Base-by-base conservation (phyloP, 345 rosid genomes). In the Physaria fendleri region DNA sequence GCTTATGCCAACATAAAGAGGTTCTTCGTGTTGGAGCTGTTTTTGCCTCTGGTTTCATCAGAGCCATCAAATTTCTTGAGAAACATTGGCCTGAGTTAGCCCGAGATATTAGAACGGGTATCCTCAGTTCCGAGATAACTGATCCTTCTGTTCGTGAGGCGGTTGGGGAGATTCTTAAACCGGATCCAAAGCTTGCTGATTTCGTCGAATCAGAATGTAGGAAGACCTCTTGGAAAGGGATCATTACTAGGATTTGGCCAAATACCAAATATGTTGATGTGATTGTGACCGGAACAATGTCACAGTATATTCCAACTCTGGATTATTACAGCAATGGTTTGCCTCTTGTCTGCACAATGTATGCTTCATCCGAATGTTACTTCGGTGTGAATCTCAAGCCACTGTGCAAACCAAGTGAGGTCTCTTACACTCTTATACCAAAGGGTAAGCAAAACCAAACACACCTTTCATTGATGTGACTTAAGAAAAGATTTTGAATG, bases 201-300 rank as follows among this genome's bases (percentile, higher is more conserved):
- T 83, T 83, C 51, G 69, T 86, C 37, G 60, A 77, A 34, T 61
- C 39, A 1, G 83, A 85, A 65, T 85, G 89, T 47, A 21, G 76
- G 30, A 79, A 78, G 45, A 56, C 64, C 23, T 78, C 82, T 5
- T 85, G 94, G 94, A 69, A 77, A 40, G 90, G 94, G 74, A 85
- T 85, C 50, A 83, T 85, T 25, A 83, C 87, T 30, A 75, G 78
- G 73, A 38, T 85, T 2, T 85, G 94, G 94, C 90, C 89, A 12
- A 83, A 85, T 66, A 83, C 89, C 2, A 85, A 83, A 74, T 83
- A 83, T 71, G 90, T 93, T 51, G 99, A 93, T 77, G 97, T 93
- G 38, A 89, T 93, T 75, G 97, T 89, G 79, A 93, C 99, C 5
- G 99, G 99, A 45, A 83, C 99, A 15, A 93, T 93, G 99, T 93